Base-by-base conservation (phyloP, 495 filamentous ascomycete genomes). In the Podospora pseudoanserina region DNA sequence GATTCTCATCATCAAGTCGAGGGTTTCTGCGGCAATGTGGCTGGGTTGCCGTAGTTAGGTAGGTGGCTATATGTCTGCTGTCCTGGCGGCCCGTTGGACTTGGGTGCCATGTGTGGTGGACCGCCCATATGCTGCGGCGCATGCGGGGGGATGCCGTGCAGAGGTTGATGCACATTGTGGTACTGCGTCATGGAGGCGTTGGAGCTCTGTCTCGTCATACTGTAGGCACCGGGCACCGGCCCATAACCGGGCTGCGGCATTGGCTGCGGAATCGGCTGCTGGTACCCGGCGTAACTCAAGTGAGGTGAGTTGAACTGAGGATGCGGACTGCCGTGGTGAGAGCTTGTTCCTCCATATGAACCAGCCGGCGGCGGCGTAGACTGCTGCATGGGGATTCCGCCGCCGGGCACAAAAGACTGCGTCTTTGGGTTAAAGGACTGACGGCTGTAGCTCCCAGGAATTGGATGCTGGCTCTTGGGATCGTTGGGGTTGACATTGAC, bases 351-450 rank as follows among this genome's bases (percentile, higher is more conserved):
- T 34, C 75, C 74, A 63, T 77, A 80, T 1, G 74, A 73, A 20
- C 70, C 71, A 49, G 39, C 39, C 0, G 39, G 39, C 15, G 71
- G 72, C 32, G 71, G 64, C 15, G 72, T 67, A 16, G 77, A 70
- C 59, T 74, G 70, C 66, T 77, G 71, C 82, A 85, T 73, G 4
- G 82, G 76, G 23, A 85, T 82, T 19, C 79, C 75, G 70, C 72
- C 82, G 11, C 85, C 83, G 23, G 94, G 94, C 56, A 97, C 86
- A 74, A 97, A 97, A 2, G 92, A 88, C 68, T 93, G 90, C 13
- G 91, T 97, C 77, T 96, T 93, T 0, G 94, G 94, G 72, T 97
- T 97, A 82, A 97, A 97, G 23, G 90, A 86, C 73, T 92, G 90
- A 26, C 92, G 83, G 73, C 88, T 90, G 77, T 90, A 96, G 78